phyloP scores from a whole-genome alignment of 495 filamentous ascomycete species.

The Venustampulla echinocandica region DNA sequence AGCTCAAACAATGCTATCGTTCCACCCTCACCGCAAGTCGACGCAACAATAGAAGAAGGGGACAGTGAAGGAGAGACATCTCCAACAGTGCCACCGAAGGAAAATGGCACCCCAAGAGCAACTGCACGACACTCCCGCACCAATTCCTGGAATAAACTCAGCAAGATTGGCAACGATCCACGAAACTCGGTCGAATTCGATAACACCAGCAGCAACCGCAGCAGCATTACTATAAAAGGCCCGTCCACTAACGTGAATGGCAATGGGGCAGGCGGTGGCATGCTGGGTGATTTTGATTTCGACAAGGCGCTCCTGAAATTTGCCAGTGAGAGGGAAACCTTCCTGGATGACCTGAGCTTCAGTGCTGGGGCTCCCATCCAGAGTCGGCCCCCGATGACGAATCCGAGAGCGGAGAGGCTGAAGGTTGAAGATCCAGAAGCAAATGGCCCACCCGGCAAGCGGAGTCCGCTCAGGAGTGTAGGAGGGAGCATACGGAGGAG shows the following conservation, averaged over 20 bases:
- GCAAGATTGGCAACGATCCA: slow-evolving; percentile 52
- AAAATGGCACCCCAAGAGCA: slow-evolving; percentile 36
- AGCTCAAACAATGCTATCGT: slow-evolving; percentile 17
- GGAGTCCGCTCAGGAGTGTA: slow-evolving; percentile 40
- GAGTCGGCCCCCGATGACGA: slow-evolving; percentile 56
- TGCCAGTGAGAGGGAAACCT: slow-evolving; percentile 85
- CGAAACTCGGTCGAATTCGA: slow-evolving; percentile 55
- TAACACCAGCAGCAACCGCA: slow-evolving; percentile 72
- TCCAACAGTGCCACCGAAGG: slow-evolving; percentile 25
- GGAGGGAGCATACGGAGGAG: slow-evolving; percentile 75
- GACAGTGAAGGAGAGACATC: slow-evolving; percentile 50
- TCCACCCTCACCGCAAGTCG: slow-evolving; percentile 34
- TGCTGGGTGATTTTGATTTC: slow-evolving; percentile 70
- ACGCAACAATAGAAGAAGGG: slow-evolving; percentile 78
- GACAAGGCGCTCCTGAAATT: slow-evolving; percentile 89
- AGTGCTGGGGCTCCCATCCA: slow-evolving; percentile 74
- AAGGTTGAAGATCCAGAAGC: slow-evolving; percentile 60
- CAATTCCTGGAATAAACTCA: slow-evolving; percentile 57
- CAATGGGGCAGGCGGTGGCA: slow-evolving; percentile 14
- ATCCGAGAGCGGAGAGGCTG: slow-evolving; percentile 63
- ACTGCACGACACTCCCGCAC: slow-evolving; percentile 52
- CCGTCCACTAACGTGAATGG: slow-evolving; percentile 19
- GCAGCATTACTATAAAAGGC: slow-evolving; percentile 70
- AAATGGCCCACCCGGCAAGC: slow-evolving; percentile 38
- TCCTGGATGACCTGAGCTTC: slow-evolving; percentile 85